phyloP scores from a whole-genome alignment of 75 land plant species.

The Pinus tabuliformis region DNA sequence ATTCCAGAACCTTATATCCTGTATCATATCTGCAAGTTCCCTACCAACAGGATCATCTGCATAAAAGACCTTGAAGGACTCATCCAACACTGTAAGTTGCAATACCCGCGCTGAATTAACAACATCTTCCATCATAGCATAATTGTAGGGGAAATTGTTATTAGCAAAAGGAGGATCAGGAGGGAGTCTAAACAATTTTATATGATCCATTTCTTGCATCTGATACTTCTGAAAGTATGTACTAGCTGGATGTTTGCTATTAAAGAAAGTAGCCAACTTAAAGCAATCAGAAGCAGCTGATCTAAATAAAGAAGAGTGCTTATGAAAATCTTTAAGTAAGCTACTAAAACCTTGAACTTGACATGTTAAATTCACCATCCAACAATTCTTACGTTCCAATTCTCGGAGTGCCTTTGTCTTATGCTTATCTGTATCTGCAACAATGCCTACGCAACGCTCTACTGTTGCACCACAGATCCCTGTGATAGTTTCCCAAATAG shows the following conservation, averaged over 20 bases:
- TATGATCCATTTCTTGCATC: conserved; percentile 45
- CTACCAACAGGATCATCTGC: conserved; percentile 56
- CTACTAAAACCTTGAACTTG: conserved; percentile 66
- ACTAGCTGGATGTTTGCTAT: conserved; percentile 37
- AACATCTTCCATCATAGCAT: conserved; percentile 64
- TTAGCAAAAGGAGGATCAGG: conserved; percentile 25
- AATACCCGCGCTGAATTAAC: conserved; percentile 41
- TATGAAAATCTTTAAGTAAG: conserved; percentile 74
- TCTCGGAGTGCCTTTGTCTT: conserved; percentile 66
- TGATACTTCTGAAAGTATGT: conserved; percentile 44
- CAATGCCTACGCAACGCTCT: conserved; percentile 77
- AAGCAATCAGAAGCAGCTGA: conserved; percentile 43
- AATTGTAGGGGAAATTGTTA: conserved; percentile 18
- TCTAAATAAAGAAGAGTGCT: conserved; percentile 51
- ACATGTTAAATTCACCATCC: conserved; percentile 93
- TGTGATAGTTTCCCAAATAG: conserved; percentile 51
- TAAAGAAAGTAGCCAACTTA: conserved; percentile 62
- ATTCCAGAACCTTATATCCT: conserved; percentile 67
- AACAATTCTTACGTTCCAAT: conserved; percentile 57
- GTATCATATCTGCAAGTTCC: conserved; percentile 61
- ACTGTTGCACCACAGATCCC: conserved; percentile 40
- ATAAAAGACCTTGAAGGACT: conserved; percentile 36
- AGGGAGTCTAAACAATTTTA: neutral
- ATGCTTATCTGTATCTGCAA: conserved; percentile 66
- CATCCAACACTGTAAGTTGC: conserved; percentile 60